Evolutionary conservation across 768 basidiomycete genomes (phyloP), one percentile per base, ranked within the genome.

Genomic region (Cystofilobasidium bisporidii): DNA sequence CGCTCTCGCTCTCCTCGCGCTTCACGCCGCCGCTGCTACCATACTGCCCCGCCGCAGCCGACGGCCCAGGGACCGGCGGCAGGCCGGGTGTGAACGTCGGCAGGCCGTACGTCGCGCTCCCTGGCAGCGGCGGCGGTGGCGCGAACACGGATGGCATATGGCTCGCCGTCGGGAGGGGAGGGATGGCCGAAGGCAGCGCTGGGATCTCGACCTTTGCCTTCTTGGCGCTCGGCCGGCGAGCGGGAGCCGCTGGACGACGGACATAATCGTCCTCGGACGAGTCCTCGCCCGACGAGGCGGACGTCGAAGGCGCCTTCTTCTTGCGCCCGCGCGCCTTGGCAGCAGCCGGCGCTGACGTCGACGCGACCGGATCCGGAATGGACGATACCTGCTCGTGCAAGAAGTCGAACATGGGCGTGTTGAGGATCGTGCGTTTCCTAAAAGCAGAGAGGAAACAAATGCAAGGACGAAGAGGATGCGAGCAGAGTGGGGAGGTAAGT

Each of bases 371-470:
- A 15, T 56, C 53, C 15, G 53, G 53, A 5, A 56, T 32, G 26
- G 28, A 9, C 53, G 53, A 9, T 3, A 56, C 53, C 53, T 56
- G 53, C 53, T 97, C 92, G 75, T 89, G 88, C 38, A 97, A 82
- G 77, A 97, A 98, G 77, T 97, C 94, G 60, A 97, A 85, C 81
- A 85, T 88, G 71, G 91, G 86, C 15, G 86, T 87, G 20, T 85
- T 86, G 66, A 89, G 87, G 12, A 97, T 85, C 0, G 91, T 90
- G 72, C 91, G 89, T 81, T 98, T 98, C 71, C 93, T 97, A 20
- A 26, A 20, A 36, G 41, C 47, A 40, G 50, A 48, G 55, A 33
- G 48, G 15, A 55, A 45, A 62, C 53, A n/a, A 55, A 60, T 30
- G 12, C 8, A 43, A 8, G 48, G 26, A 41, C 5, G 33, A 0